Conservation (phyloP, 2,329 filamentous ascomycete species). For the Botrytis elliptica region DNA sequence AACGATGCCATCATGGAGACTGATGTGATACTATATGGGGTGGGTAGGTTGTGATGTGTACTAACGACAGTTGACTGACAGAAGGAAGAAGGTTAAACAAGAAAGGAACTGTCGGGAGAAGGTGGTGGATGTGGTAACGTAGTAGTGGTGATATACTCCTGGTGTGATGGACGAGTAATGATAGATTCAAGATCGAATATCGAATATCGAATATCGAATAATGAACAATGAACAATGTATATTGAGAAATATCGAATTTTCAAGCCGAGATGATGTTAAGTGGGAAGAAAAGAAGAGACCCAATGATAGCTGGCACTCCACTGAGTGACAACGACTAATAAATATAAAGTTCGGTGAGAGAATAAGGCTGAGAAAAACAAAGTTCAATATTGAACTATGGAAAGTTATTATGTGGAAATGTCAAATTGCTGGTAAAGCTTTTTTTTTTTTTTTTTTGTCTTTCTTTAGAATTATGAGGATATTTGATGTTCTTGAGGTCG, state of each 20-base stretch:
- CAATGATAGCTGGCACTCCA: constrained; percentile 1
- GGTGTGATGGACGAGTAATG: background rate
- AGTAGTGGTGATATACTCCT: background rate
- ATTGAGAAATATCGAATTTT: background rate
- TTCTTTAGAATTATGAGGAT: background rate
- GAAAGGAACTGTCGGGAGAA: background rate
- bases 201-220: background rate
- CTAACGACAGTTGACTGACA: background rate
- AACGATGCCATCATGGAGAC: constrained; percentile 7
- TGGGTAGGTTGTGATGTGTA: background rate
- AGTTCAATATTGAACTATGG: background rate
- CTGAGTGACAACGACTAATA: background rate
- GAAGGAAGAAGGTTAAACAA: background rate
- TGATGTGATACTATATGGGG: background rate
- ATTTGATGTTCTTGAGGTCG: background rate
- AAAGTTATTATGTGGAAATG: background rate
- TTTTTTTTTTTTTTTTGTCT: background rate
- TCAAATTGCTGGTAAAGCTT: background rate
- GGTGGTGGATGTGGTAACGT: background rate
- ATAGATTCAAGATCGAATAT: background rate
- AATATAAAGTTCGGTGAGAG: background rate
- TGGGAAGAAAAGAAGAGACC: background rate
- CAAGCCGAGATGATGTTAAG: background rate
- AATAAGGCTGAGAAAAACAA: background rate
- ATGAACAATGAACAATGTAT: background rate